Conservation (phyloP, 805 yeast species). For the Cyberlindnera mrakii region DNA sequence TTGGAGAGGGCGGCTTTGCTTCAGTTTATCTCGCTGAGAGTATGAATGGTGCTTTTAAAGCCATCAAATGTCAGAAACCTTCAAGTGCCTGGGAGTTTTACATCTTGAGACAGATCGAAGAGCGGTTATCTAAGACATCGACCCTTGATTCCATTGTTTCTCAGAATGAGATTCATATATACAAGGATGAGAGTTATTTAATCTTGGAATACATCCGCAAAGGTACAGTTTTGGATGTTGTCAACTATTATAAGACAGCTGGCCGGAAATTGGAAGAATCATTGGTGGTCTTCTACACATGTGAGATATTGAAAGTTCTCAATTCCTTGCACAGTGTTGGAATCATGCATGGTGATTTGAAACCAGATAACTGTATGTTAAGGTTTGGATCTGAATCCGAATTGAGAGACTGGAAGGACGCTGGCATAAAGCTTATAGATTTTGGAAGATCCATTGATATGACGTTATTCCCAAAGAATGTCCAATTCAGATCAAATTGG, state of each 20-base stretch:
- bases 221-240: conserved; percentile 69
- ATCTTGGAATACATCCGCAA: conserved; percentile 32
- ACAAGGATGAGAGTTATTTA: conserved; percentile 23
- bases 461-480: conserved; percentile 42
- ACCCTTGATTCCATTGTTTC: conserved; percentile 38
- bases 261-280: conserved; percentile 48
- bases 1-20: conserved; percentile 83
- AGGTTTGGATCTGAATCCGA: conserved; percentile 31
- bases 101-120: conserved; percentile 52
- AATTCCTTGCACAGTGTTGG: conserved; percentile 58
- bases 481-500: conserved; percentile 55
- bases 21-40: conserved; percentile 67
- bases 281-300: conserved; percentile 54
- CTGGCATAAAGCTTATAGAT: conserved; percentile 65
- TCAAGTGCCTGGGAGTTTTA: conserved; percentile 78
- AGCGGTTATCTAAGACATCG: conserved; percentile 26
- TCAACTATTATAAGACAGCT: conserved; percentile 40
- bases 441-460: conserved; percentile 79
- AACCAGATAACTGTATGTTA: conserved; percentile 83
- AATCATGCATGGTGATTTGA: conserved; percentile 79
- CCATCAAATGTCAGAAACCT: conserved; percentile 70
- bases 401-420: conserved; percentile 25
- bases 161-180: conserved; percentile 44
- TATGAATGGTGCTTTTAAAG: conserved; percentile 47
- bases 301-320: conserved; percentile 56